Conservation (phyloP, 257 asterid genomes). For the Misopates orontium region DNA sequence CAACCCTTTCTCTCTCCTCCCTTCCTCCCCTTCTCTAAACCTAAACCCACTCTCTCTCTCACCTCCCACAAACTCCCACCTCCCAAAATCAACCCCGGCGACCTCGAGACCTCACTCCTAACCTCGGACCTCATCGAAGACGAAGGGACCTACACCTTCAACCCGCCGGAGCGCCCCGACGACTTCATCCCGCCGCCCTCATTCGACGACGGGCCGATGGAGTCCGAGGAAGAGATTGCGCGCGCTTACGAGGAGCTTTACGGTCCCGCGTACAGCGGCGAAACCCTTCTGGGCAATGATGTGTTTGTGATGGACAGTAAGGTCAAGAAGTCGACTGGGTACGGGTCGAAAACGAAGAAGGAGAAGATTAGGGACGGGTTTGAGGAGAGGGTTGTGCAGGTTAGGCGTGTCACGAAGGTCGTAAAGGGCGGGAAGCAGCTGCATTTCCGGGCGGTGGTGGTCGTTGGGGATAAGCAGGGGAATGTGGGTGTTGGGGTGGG, state of each 20-base stretch:
- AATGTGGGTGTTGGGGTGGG: conserved; percentile 96
- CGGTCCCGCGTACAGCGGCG: conserved; percentile 85
- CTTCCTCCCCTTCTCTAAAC: conserved; percentile 19
- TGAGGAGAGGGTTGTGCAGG: conserved; percentile 92
- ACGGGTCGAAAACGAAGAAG: conserved; percentile 60
- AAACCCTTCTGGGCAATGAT: conserved; percentile 65
- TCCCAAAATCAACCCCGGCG: conserved; percentile 36
- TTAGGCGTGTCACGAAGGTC: conserved; percentile 92
- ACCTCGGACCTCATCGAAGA: conserved; percentile 51
- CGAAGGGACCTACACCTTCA: conserved; percentile 48
- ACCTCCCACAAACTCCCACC: conserved; percentile 32
- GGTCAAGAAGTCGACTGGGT: conserved; percentile 57
- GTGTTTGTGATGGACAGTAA: conserved; percentile 69
- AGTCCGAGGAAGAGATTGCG: conserved; percentile 79
- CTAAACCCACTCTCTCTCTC: conserved; percentile 20
- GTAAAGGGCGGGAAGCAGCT: conserved; percentile 97
- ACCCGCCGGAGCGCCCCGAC: conserved; percentile 70
- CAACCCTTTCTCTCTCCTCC: conserved; percentile 17
- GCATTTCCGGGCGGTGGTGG: conserved; percentile 82
- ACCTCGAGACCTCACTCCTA: conserved; percentile 36
- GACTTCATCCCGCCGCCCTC: conserved; percentile 59
- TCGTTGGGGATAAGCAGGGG: conserved; percentile 89
- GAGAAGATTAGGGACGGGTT: conserved; percentile 84
- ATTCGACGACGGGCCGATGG: conserved; percentile 76
- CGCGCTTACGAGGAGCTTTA: conserved; percentile 71